Evolutionary conservation across 2,329 filamentous ascomycete genomes (phyloP).

Genomic region (Coniochaeta prunicola): DNA sequence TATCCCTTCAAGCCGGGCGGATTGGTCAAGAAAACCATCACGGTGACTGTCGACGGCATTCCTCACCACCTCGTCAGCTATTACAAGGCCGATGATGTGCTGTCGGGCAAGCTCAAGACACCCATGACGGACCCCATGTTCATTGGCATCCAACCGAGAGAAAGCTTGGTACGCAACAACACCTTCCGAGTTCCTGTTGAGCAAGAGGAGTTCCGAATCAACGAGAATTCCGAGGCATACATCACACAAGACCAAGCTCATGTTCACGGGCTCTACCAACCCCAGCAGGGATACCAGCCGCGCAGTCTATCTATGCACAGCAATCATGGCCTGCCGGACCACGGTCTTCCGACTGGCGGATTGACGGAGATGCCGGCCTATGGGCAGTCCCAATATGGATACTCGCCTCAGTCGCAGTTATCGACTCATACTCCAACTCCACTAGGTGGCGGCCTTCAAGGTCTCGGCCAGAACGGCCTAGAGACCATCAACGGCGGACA

Average conservation of each 20-base stretch:
- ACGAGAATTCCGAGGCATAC: slow-evolving; percentile 2
- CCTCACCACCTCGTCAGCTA: slow-evolving; percentile 86
- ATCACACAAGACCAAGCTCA: neutral
- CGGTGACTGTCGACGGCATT: slow-evolving; percentile 55
- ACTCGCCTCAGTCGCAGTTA: neutral
- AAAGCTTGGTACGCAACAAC: slow-evolving; percentile 51
- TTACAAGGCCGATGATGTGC: slow-evolving; percentile 76
- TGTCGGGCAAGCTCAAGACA: slow-evolving; percentile 47
- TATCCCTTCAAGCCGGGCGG: slow-evolving; percentile 81
- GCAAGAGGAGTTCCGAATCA: slow-evolving; percentile 37
- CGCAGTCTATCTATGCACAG: neutral
- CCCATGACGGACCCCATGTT: slow-evolving; percentile 49
- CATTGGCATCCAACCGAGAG: slow-evolving; percentile 43
- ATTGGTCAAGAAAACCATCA: slow-evolving; percentile 89
- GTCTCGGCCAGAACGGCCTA: neutral
- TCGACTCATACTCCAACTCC: neutral
- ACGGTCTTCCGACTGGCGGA: neutral
- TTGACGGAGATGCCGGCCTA: neutral
- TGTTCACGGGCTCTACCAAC: neutral
- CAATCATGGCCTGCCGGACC: neutral
- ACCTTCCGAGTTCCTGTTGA: slow-evolving; percentile 62
- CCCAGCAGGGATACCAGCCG: neutral
- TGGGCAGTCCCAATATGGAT: neutral
- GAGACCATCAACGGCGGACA: neutral
- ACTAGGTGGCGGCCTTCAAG: neutral